phyloP scores from a whole-genome alignment of 257 asterid genomes.

The Asclepias syriaca region DNA sequence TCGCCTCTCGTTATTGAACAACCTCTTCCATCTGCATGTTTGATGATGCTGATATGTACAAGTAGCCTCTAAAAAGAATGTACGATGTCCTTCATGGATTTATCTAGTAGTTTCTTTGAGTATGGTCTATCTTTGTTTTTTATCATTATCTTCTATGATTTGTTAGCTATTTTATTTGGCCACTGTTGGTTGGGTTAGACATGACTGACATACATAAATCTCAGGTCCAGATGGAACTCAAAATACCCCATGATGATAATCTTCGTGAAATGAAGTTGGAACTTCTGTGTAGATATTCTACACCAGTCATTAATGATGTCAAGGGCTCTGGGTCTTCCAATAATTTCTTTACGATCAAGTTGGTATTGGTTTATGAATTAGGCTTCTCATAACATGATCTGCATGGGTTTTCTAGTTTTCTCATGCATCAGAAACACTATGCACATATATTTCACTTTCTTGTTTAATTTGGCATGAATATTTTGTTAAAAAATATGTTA shows the following conservation, averaged over 20 bases:
- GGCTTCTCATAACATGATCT: background rate
- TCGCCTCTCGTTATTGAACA: background rate
- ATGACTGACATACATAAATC: conserved; percentile 13
- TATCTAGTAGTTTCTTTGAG: background rate
- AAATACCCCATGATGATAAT: conserved; percentile 41
- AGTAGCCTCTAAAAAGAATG: background rate
- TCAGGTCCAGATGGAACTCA: conserved; percentile 55
- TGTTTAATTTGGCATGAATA: background rate
- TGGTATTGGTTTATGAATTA: conserved; percentile 15
- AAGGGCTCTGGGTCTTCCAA: conserved; percentile 36
- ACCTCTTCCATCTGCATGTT: background rate
- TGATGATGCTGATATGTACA: background rate
- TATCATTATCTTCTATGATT: background rate
- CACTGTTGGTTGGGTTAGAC: conserved; percentile 1
- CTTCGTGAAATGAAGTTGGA: conserved; percentile 53
- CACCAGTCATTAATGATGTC: conserved; percentile 41
- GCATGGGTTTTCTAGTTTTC: background rate
- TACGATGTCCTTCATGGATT: background rate
- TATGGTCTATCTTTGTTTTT: background rate
- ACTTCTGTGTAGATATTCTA: conserved; percentile 40
- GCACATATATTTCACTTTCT: background rate
- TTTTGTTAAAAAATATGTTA: background rate
- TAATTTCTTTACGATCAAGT: conserved; percentile 58
- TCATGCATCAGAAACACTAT: background rate
- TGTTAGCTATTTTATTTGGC: background rate